Conservation (phyloP, 768 basidiomycete genomes). For the Russula brevipes region DNA sequence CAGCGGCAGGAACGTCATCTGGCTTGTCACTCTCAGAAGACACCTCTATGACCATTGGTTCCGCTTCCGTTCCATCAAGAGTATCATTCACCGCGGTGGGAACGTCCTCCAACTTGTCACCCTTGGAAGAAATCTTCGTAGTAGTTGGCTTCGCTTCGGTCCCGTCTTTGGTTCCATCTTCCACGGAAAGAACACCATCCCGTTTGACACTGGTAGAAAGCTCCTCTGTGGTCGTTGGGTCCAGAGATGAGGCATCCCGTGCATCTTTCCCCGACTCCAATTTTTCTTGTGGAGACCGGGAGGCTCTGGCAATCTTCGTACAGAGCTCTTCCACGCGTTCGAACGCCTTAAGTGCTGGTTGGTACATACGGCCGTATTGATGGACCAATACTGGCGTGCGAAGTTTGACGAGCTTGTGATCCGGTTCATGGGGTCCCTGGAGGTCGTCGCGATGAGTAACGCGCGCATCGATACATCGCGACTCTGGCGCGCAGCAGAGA, state of each 20-base stretch:
- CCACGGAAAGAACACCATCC: not conserved
- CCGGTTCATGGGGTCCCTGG: conserved; percentile 29
- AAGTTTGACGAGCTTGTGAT: conserved; percentile 32
- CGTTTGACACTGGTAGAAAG: not conserved
- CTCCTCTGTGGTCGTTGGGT: not conserved
- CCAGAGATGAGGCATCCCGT: not conserved
- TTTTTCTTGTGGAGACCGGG: not conserved
- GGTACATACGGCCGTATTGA: not conserved
- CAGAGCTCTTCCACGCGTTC: not conserved
- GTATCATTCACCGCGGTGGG: not conserved
- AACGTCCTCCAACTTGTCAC: not conserved
- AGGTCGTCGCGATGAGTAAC: conserved; percentile 24
- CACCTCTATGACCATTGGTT: not conserved
- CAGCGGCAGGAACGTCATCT: not conserved
- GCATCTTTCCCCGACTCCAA: not conserved
- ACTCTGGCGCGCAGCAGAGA: too few species aligned
- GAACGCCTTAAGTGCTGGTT: not conserved
- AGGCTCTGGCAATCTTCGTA: not conserved
- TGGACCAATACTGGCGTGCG: conserved; percentile 20
- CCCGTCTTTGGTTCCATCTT: not conserved
- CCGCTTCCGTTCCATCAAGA: not conserved
- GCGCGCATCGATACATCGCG: conserved; percentile 24
- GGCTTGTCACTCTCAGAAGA: not conserved
- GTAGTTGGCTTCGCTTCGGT: not conserved
- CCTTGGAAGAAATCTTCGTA: not conserved